Percentiles rank a stretch among this genome's conserved stretches.
These are phyloP conservation scores for Vaccinium corymbosum DNA, from an alignment of 148 eudicot genomes.

Conservation along the genomic window DNA sequence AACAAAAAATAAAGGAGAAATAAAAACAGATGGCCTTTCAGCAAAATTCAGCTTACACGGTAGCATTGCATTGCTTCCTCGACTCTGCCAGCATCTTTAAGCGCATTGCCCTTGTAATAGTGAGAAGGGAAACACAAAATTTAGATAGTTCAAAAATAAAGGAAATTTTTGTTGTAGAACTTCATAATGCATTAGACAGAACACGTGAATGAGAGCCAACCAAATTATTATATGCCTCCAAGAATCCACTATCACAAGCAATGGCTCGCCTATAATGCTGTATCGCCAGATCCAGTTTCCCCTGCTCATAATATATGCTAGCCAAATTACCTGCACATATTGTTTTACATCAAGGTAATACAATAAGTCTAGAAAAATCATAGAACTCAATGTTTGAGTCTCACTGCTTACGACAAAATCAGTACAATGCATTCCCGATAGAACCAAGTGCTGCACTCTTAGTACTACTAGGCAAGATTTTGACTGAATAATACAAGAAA, in stretches of 20 bases:
- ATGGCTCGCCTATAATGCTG: slow-evolving; percentile 78
- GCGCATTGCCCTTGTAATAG: slow-evolving; percentile 70
- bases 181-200: background rate
- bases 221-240: slow-evolving; percentile 96
- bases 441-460: background rate
- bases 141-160: background rate
- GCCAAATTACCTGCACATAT: slow-evolving; percentile 71
- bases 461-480: background rate
- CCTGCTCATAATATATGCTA: slow-evolving; percentile 81
- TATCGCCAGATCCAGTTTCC: slow-evolving; percentile 83
- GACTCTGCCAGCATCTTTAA: slow-evolving; percentile 82
- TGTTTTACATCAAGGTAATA: background rate
- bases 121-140: slow-evolving; percentile 8
- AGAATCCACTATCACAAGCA: slow-evolving; percentile 66
- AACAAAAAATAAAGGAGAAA: background rate
- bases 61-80: slow-evolving; percentile 85
- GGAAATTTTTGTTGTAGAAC: background rate
- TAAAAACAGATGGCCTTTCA: background rate
- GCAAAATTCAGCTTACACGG: slow-evolving; percentile 45
- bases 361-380: background rate
- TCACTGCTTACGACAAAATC: background rate
- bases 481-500: background rate
- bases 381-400: background rate
- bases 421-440: background rate
- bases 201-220: slow-evolving; percentile 33